These are phyloP conservation scores for Candida ponderosae DNA, from an alignment of 805 yeast species.

Conservation along the genomic window DNA sequence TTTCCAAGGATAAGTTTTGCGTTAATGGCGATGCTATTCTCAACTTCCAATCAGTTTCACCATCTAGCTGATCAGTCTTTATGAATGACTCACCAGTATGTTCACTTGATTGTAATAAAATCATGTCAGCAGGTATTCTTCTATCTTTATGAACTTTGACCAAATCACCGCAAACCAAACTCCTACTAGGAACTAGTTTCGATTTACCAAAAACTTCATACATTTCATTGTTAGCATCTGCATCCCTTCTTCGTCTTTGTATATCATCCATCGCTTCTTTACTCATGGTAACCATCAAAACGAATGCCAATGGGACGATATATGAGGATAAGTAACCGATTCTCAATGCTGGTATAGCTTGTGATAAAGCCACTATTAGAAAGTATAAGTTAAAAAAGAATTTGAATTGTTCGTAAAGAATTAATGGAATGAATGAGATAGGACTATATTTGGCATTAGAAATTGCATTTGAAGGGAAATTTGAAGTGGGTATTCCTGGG, in stretches of 20 bases:
- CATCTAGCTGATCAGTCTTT: conserved; percentile 96
- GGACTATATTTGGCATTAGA: conserved; percentile 94
- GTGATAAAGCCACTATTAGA: conserved; percentile 88
- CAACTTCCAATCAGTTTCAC: conserved; percentile 98
- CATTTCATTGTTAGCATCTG: conserved; percentile 77
- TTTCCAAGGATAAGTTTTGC: conserved; percentile 48
- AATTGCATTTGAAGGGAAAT: conserved; percentile 63
- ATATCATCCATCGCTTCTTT: conserved; percentile 96
- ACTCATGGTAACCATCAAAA: conserved; percentile 83
- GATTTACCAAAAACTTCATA: conserved; percentile 59
- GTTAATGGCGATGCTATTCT: conserved; percentile 71
- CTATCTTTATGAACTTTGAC: conserved; percentile 71
- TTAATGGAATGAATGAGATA: conserved; percentile 77
- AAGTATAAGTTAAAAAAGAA: conserved; percentile 93
- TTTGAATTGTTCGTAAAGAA: conserved; percentile 92
- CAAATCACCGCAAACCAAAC: conserved; percentile 79
- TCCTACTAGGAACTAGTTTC: conserved; percentile 42
- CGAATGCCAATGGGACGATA: conserved; percentile 91
- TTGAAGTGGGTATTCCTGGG: conserved; percentile 31
- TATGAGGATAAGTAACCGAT: conserved; percentile 93
- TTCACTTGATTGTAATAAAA: conserved; percentile 78
- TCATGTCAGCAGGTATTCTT: conserved; percentile 91
- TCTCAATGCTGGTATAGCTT: conserved; percentile 78
- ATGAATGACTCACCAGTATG: conserved; percentile 81
- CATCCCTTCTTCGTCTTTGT: conserved; percentile 82